Base-by-base conservation (phyloP, 345 rosid genomes). In the Eucalyptus tenuipes region DNA sequence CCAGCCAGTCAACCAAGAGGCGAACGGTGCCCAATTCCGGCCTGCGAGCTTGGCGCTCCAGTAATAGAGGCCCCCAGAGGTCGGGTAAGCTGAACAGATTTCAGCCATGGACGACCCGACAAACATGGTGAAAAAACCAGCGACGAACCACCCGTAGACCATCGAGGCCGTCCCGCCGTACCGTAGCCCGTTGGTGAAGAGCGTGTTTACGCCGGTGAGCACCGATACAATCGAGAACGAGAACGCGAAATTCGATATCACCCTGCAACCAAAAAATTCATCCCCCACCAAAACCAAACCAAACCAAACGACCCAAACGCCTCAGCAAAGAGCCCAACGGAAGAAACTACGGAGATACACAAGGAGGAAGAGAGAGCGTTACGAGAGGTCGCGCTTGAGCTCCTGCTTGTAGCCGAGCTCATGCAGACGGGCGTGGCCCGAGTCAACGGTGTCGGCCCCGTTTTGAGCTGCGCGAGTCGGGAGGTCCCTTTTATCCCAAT, bases 21-120 rank as follows among this genome's bases (percentile, higher is more conserved):
- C 99, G 79, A 98, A 93, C 31, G 99, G 98, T 20, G 99, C 97
- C 99, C 99, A 96, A 12, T 91, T 68, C 14, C 92, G 94, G 61
- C 99, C 99, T 29, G 98, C 99, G 90, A 97, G 99, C 95, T 92
- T 96, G 85, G 99, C 99, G 92, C 99, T 98, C 99, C 99, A 98
- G 88, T 96, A 98, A 90, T 98, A 98, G 68, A 98, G 97, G 64
- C 99, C 99, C 40, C 99, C 98, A 29, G 99, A 98, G 85, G 99
- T 98, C 20, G 99, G 99, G 90, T 94, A 96, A 61, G 99, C 93
- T 47, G 99, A 98, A 89, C 99, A 98, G 89, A 98, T 96, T 93
- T 98, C 99, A 86, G 98, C 99, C 99, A 98, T 96, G 14, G 99
- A 93, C 47, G 92, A 88, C 13, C 98, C 99, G 50, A 96, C 99